Conservation (phyloP, 345 rosid genomes). For the Dimocarpus longan region DNA sequence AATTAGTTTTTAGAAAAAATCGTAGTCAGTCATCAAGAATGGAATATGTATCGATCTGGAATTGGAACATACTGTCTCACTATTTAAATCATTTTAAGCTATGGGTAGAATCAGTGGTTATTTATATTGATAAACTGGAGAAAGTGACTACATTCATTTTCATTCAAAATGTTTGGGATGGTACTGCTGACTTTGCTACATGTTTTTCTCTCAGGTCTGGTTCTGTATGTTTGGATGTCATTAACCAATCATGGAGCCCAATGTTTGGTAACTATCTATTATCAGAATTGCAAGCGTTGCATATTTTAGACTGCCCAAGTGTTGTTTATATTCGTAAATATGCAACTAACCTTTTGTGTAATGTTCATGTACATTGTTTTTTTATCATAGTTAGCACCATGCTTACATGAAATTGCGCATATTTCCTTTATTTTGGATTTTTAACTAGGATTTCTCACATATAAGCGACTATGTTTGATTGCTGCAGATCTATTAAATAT, state of each 20-base stretch:
- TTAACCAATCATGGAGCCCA: slow-evolving; percentile 84
- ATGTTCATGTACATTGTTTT: neutral
- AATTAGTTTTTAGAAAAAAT: neutral
- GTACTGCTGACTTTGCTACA: neutral
- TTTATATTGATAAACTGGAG: neutral
- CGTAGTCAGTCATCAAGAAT: neutral
- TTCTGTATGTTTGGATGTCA: slow-evolving; percentile 74
- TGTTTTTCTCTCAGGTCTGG: slow-evolving; percentile 56
- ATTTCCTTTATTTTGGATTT: neutral
- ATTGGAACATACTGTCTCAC: neutral
- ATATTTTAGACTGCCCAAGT: neutral
- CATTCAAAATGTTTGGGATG: slow-evolving; percentile 5
- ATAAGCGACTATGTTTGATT: slow-evolving; percentile 5
- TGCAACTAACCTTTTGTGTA: neutral
- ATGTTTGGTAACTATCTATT: slow-evolving; percentile 59
- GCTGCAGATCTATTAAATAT: slow-evolving; percentile 68
- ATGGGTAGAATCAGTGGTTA: neutral
- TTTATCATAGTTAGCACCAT: neutral
- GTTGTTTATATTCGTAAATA: neutral
- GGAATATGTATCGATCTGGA: neutral
- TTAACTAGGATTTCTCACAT: neutral
- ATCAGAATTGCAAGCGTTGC: neutral
- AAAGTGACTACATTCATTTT: slow-evolving; percentile 1
- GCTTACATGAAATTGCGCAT: neutral
- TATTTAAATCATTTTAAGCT: neutral